Evolutionary conservation across 306 rosid species (phyloP).

Genomic region (Quillaja saponaria): DNA sequence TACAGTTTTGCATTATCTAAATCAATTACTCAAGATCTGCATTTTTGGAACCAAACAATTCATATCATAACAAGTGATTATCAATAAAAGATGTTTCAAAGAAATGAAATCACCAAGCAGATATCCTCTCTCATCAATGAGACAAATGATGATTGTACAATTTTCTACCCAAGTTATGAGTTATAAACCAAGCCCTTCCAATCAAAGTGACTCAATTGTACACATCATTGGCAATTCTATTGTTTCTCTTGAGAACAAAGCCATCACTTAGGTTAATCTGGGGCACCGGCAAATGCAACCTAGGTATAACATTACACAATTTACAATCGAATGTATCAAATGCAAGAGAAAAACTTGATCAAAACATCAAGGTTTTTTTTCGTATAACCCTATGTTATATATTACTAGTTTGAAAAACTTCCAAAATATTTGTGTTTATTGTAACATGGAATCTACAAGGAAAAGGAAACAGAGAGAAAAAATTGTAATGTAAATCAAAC

Average conservation of each 20-base stretch:
- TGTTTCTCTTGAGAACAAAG: not conserved
- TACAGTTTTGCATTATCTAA: conserved; percentile 19
- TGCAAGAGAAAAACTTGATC: too few relatives aligned
- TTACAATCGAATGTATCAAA: too few relatives aligned
- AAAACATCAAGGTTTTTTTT: too few relatives aligned
- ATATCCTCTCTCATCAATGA: not conserved
- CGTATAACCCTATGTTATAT: too few relatives aligned
- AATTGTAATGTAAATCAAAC: not conserved
- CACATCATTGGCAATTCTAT: not conserved
- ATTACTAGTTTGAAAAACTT: too few relatives aligned
- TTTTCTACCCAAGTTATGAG: not conserved
- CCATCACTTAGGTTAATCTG: not conserved
- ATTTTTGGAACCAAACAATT: conserved; percentile 2
- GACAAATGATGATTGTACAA: conserved; percentile 10
- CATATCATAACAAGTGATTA: conserved; percentile 1
- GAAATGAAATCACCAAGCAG: not conserved
- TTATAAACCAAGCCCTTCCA: not conserved
- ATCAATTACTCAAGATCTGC: not conserved
- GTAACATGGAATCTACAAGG: too few relatives aligned
- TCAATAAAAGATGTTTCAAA: not conserved
- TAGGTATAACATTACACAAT: too few relatives aligned
- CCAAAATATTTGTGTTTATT: too few relatives aligned
- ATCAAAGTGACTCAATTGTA: not conserved
- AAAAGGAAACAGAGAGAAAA: too few relatives aligned
- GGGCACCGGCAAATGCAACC: too few relatives aligned